Base-by-base conservation (phyloP, 345 rosid genomes). In the Lepidium aucheri region DNA sequence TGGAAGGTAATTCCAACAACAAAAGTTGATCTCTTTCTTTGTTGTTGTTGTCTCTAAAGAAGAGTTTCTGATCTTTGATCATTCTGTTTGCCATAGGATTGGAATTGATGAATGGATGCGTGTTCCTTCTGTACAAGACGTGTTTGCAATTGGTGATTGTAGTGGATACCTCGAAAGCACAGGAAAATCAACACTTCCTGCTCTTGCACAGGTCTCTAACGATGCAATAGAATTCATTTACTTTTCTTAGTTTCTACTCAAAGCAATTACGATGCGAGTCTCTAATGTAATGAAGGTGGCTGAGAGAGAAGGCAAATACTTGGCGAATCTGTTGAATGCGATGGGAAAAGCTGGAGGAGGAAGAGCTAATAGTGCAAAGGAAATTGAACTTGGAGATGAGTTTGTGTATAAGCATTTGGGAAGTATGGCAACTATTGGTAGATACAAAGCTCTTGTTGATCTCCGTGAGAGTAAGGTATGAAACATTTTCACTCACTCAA, bases 381-480 rank as follows among this genome's bases (percentile, higher is more conserved):
- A 83, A 41, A 46, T 78, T 2, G 84, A 77, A 4, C 74, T 85
- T 50, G 99, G 95, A 43, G 88, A 66, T 8, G 86, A 86, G 13
- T 94, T 94, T 65, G 92, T 85, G 61, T 94, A 94, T 77, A 86
- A 72, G 82, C 97, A 94, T 80, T 54, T 94, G 8, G 99, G 99
- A 74, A 90, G 97, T 80, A 94, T 94, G 99, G 97, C 99, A 36
- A 88, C 97, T 6, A 51, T 94, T 28, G 99, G 99, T 26, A 80
- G 99, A 65, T 86, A 70, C 82, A 94, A 90, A 78, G 99, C 99
- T 51, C 96, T 94, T 0, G 97, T 94, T 62, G 99, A 94, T 74
- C 85, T 94, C 8, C 82, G 99, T 71, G 87, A 94, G 77, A 86
- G 87, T 79, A 94, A 90, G 88, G 99, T 94, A 59, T 40, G 15